Conservation (phyloP, 2,329 filamentous ascomycete species). For the Penicillium sp. region DNA sequence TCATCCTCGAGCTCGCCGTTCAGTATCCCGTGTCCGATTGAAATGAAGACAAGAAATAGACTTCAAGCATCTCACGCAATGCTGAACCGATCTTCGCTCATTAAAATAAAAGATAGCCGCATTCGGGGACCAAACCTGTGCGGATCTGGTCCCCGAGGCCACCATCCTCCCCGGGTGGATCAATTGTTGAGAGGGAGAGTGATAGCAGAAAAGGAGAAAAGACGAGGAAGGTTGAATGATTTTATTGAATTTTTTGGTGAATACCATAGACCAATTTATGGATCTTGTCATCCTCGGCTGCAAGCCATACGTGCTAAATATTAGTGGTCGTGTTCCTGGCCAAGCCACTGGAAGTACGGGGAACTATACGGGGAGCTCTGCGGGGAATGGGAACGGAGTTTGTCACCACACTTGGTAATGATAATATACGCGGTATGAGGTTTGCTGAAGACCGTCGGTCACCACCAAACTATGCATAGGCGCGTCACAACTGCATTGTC, state of each 20-base stretch:
- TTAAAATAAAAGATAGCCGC: conserved; percentile 13
- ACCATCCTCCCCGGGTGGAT: background rate
- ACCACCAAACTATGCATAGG: background rate
- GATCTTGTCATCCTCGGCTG: conserved; percentile 4
- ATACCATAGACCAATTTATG: background rate
- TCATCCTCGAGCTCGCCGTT: background rate
- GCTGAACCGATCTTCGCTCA: background rate
- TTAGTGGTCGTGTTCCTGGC: background rate
- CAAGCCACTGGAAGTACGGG: conserved; percentile 4
- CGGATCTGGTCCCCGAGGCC: conserved; percentile 24
- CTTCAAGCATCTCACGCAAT: conserved; percentile 14
- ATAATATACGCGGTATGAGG: too few species aligned
- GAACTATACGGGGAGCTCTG: conserved; percentile 3
- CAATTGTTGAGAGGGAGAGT: background rate
- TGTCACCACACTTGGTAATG: background rate
- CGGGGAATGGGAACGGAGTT: background rate
- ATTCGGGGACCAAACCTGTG: conserved; percentile 25
- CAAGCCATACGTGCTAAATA: background rate
- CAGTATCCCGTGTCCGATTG: background rate
- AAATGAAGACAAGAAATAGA: background rate
- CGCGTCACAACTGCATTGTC: background rate
- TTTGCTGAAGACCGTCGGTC: background rate
- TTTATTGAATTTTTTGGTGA: background rate
- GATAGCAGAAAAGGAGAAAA: background rate
- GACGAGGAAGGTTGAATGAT: background rate